Base-by-base conservation (phyloP, 2,329 filamentous ascomycete species). In the Tolypocladium inflatum region DNA sequence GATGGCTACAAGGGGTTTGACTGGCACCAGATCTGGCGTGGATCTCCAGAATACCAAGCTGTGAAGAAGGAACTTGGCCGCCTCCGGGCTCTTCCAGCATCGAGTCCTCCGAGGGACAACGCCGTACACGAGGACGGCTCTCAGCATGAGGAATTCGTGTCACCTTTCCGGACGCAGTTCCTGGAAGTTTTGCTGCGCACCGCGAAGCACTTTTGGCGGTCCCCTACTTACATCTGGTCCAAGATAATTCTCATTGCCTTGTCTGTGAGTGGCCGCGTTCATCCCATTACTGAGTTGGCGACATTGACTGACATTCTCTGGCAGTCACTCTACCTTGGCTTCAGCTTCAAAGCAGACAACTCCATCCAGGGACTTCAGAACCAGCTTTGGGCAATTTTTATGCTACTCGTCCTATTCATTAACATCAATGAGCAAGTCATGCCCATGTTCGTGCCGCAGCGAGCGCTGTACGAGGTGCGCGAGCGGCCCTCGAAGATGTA, bases 161-260 rank as follows among this genome's bases (percentile, higher is more conserved):
- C 90, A 7, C 83, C 88, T 0, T 90, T 95, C 68, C 66, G 63
- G 43, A 67, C 77, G 8, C 91, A 96, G 71, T 75, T 93, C 48
- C 75, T 73, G 58, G 80, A 86, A 67, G 88, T 90, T 58, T 80
- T 84, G n/a, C 70, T 80, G 63, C 89, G 91, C 66, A 88, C 93
- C 30, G 94, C 94, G 78, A 83, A 92, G 69, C 91, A 96, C 71
- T 95, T 94, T 80, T 96, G 91, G 91, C 88, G 91, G 60, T 92
- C 87, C 0, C 91, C 91, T 0, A 82, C 86, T 5, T 96, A 96
- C 76, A 92, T 96, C 71, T 95, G 93, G 76, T 87, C 89, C 66
- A 96, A 96, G 78, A 70, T 80, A 0, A 76, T 80, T 2, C 84
- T 95, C 21, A 90, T 86, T 68, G 74, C 81, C 35, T 73, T 85